These are phyloP conservation scores for Myriosclerotinia curreyana DNA, from an alignment of 2,329 filamentous ascomycete genomes.

Conservation along the genomic window DNA sequence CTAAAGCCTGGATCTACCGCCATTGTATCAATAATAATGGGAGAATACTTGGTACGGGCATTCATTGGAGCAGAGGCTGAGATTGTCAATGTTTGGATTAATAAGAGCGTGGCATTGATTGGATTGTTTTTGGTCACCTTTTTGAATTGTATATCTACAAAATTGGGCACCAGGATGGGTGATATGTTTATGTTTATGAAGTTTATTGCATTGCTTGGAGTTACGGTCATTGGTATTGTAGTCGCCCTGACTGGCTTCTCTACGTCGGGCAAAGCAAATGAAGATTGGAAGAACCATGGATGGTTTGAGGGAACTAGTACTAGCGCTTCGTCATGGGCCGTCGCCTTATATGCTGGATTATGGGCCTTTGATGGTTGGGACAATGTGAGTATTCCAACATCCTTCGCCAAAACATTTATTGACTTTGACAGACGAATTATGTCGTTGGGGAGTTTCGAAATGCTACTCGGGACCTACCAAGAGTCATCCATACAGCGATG, in stretches of 20 bases:
- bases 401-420: slow-evolving; percentile 26
- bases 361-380: slow-evolving; percentile 99
- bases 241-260: slow-evolving; percentile 85
- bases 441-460: slow-evolving; percentile 97
- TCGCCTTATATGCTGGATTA: slow-evolving; percentile 89
- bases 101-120: slow-evolving; percentile 78
- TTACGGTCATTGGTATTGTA: slow-evolving; percentile 83
- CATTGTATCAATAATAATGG: slow-evolving; percentile 97
- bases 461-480: slow-evolving; percentile 81
- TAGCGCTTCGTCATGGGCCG: slow-evolving; percentile 82
- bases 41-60: slow-evolving; percentile 91
- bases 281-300: slow-evolving; percentile 79
- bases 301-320: slow-evolving; percentile 88
- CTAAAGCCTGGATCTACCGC: slow-evolving; percentile 90
- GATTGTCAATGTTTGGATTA: slow-evolving; percentile 79
- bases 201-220: slow-evolving; percentile 81
- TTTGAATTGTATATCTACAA: slow-evolving; percentile 88
- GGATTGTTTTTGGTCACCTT: slow-evolving; percentile 75
- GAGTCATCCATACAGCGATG: slow-evolving; percentile 95
- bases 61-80: slow-evolving; percentile 83
- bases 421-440: slow-evolving; percentile 74
- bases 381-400: slow-evolving; percentile 63
- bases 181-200: slow-evolving; percentile 97
- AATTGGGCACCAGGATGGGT: slow-evolving; percentile 79
- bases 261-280: slow-evolving; percentile 68